Conservation (phyloP, 2,329 filamentous ascomycete species). For the Sarocladiaceae sp. region DNA sequence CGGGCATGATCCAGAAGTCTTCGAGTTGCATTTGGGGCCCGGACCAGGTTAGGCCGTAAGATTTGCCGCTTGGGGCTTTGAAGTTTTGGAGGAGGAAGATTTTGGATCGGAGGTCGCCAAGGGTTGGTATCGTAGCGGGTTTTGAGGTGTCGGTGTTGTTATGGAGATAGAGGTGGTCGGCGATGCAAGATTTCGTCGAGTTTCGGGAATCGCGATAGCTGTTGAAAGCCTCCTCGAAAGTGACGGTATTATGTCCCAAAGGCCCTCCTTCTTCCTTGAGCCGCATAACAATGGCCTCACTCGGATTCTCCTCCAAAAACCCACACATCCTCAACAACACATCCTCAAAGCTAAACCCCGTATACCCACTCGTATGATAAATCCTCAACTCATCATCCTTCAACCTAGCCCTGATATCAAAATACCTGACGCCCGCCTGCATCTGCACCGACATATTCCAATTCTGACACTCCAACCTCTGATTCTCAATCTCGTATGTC, state of each 20-base stretch:
- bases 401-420: constrained; percentile 44
- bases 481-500: constrained; percentile 36
- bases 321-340: constrained; percentile 38
- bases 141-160: constrained; percentile 14
- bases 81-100: constrained; percentile 47
- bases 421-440: constrained; percentile 41
- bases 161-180: constrained; percentile 31
- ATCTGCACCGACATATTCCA: constrained; percentile 40
- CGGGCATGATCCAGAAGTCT: constrained; percentile 41
- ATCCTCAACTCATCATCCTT: constrained; percentile 38
- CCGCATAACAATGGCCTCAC: constrained; percentile 44
- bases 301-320: constrained; percentile 42
- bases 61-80: constrained; percentile 17
- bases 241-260: constrained; percentile 29
- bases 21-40: constrained; percentile 40
- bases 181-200: constrained; percentile 29
- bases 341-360: constrained; percentile 38
- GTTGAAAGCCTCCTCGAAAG: constrained; percentile 44
- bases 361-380: constrained; percentile 42
- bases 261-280: constrained; percentile 43
- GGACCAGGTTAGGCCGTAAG: constrained; percentile 42
- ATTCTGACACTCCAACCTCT: constrained; percentile 43
- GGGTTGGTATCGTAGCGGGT: constrained; percentile 33
- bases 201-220: constrained; percentile 30
- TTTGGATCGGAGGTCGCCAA: constrained; percentile 41